phyloP scores from a whole-genome alignment of 2,329 filamentous ascomycete species.

The Pleurostoma richardsiae region DNA sequence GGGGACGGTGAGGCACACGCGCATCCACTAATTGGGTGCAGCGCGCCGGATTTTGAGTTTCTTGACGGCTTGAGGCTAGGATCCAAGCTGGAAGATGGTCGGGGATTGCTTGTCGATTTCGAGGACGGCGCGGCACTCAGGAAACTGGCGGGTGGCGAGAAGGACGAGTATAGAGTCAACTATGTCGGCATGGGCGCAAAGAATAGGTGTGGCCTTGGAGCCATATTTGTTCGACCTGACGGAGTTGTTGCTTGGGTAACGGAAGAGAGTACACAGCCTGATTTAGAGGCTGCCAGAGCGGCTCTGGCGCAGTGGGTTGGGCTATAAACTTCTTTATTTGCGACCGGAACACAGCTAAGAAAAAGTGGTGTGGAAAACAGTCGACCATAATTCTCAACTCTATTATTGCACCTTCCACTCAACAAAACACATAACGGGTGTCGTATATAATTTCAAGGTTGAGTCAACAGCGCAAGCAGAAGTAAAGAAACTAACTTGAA shows the following conservation, averaged over 20 bases:
- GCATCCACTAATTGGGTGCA: slow-evolving; percentile 7
- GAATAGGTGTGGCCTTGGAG: neutral
- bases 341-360: too few relatives aligned
- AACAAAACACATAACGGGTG: too few relatives aligned
- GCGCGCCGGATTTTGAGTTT: slow-evolving; percentile 10
- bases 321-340: too few relatives aligned
- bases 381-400: too few relatives aligned
- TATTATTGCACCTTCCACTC: too few relatives aligned
- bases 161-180: neutral
- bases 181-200: neutral
- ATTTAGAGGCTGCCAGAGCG: neutral
- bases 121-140: neutral
- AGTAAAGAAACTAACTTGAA: too few relatives aligned
- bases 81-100: slow-evolving; percentile 18
- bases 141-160: neutral
- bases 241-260: neutral
- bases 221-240: neutral
- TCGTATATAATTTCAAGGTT: too few relatives aligned
- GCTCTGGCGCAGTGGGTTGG: neutral
- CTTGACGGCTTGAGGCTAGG: slow-evolving; percentile 16
- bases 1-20: slow-evolving; percentile 16
- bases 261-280: neutral
- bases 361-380: too few relatives aligned
- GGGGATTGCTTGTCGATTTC: slow-evolving; percentile 21
- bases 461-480: too few relatives aligned